Evolutionary conservation across 495 filamentous ascomycete species (phyloP), one percentile per base, ranked within the genome.

Genomic region (Hypoxylon crocopeplum): DNA sequence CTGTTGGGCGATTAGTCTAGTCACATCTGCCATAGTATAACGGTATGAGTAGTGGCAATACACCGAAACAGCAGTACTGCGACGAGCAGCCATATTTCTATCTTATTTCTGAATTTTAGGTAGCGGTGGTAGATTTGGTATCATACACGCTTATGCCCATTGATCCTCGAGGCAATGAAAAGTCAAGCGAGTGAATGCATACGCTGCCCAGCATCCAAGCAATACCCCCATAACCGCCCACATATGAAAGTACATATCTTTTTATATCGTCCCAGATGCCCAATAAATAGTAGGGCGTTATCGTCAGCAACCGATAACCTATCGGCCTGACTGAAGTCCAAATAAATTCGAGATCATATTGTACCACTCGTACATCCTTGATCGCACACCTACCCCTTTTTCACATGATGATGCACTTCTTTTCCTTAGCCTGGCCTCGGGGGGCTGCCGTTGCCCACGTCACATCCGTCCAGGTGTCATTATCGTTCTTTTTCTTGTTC

Each of bases 361-460:
- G 12, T 37, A 11, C 13, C 5, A 8, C 6, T 6, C 29, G 19
- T 21, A 15, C 12, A n/a, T n/a, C n/a, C n/a, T n/a, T n/a, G n/a
- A n/a, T n/a, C n/a, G n/a, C n/a, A 11, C 11, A 10, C 10, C 29
- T 21, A 22, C 38, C 13, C 33, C 19, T 20, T 21, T 46, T 19
- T 78, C 67, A 86, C 83, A 86, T 86, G 32, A 85, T 70, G 12
- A 72, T 56, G 58, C 83, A 86, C 49, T 80, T 84, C 58, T 67
- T 76, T 5, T 76, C 77, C 48, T 67, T 77, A 10, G 29, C 3
- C 17, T 66, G 49, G 21, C 36, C 47, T 24, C 49, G 42, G 2
- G 63, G 57, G 17, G 30, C 44, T 8, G 55, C 24, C 5, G 61
- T 15, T 13, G 65, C 64, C 52, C 38, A 60, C 7, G 72, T 74